Base-by-base conservation (phyloP, 208 protist species). In the Acanthamoeba healyi region DNA sequence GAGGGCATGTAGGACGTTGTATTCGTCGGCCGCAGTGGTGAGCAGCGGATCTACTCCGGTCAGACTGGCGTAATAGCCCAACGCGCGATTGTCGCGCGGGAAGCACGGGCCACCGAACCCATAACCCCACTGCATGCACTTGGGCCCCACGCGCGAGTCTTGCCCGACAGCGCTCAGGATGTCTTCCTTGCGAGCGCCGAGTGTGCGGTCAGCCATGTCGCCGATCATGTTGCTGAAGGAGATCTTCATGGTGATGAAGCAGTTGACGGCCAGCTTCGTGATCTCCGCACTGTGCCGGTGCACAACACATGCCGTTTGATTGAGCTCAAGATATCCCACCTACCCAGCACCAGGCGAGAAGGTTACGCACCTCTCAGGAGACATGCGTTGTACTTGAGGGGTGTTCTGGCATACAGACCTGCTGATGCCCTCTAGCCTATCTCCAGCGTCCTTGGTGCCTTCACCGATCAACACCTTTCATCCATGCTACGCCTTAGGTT, bases 211-310 rank as follows among this genome's bases (percentile, higher is more conserved):
- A 56, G 95, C 95, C 22, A 97, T 97, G 63, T 97, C 95, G n/a
- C 95, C 96, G 58, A 97, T 95, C 63, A 77, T 90, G 70, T 95
- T 95, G 26, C 51, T 96, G 61, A 95, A 97, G 2, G 96, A 95
- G 36, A 97, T 97, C 90, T 97, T 97, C 81, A 94, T 97, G 3
- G 96, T 97, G n/a, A 97, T 91, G 87, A 97, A 97, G 63, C 96
- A 97, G 54, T 97, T 97, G 6, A 97, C 56, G 6, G 94, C 82
- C 42, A 97, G 51, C 92, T 97, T 97, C 34, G 89, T 94, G 40
- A 97, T 96, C 88, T 97, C 96, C 19, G 96, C 95, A 61, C 86
- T 94, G 46, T n/a, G n/a, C n/a, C n/a, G 63, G 24, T 24, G n/a
- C 65, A n/a, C 44, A 7, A 89, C 10, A 58, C 51, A 58, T 58